Conservation (phyloP, 192 early-diverging fungal species). For the Coemansia sp. region DNA sequence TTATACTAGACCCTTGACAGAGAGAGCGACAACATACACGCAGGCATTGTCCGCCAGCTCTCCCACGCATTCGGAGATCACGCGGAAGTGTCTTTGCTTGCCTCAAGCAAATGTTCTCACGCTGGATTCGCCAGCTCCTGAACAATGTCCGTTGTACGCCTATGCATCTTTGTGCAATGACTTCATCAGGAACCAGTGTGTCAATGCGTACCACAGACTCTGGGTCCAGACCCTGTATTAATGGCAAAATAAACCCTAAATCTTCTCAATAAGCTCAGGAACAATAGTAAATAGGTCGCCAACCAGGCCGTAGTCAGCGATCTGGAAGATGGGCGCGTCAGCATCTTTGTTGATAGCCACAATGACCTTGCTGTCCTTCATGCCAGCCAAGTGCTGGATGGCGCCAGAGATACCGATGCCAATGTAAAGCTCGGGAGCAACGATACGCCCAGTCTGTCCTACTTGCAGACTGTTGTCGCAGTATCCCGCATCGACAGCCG, state of each 20-base stretch:
- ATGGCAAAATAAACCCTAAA: conserved; percentile 34
- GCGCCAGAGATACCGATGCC: conserved; percentile 97
- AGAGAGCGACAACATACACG: neutral
- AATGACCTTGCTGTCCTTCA: conserved; percentile 99
- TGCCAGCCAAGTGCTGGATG: conserved; percentile 97
- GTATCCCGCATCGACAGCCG: conserved; percentile 97
- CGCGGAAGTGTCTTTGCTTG: neutral
- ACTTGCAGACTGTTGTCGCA: conserved; percentile 97
- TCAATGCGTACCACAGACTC: neutral
- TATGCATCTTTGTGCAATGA: neutral
- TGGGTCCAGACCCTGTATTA: neutral
- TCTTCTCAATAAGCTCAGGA: conserved; percentile 91
- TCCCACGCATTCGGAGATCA: conserved; percentile 12
- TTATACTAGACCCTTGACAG: neutral
- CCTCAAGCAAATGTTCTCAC: conserved; percentile 3
- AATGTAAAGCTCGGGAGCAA: conserved; percentile 95
- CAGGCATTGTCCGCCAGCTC: neutral
- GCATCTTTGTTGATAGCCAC: conserved; percentile 99
- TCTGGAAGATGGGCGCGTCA: conserved; percentile 98
- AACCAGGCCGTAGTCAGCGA: conserved; percentile 96
- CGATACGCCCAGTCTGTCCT: conserved; percentile 98
- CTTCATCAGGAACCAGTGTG: neutral
- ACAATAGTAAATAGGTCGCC: conserved; percentile 92
- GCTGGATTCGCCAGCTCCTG: conserved; percentile 1
- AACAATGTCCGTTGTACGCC: neutral